Evolutionary conservation across 768 basidiomycete species (phyloP).

Genomic region (Rhizopogon vinicolor): DNA sequence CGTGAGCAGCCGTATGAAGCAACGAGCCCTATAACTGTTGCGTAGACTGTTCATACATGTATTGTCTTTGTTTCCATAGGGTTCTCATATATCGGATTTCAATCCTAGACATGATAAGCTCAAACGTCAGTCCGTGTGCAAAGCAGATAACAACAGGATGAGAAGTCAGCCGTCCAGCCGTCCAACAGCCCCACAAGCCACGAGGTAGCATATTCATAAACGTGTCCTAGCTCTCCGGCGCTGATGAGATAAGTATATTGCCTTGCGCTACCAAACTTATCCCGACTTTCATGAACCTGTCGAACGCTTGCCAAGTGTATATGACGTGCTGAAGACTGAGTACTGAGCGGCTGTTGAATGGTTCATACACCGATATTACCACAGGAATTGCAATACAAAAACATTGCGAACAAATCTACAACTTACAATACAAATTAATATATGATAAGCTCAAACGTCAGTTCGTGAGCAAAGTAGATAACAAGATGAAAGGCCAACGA

Average conservation of each 20-base stretch:
- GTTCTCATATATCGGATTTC: not conserved
- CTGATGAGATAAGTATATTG: too few species aligned
- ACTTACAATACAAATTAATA: slow-evolving; percentile 1
- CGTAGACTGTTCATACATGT: not conserved
- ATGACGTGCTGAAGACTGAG: too few species aligned
- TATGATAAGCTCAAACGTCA: not conserved
- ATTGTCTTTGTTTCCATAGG: slow-evolving; percentile 4
- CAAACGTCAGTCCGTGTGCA: not conserved
- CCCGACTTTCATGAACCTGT: too few species aligned
- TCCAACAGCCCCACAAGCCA: too few species aligned
- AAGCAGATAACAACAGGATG: slow-evolving; percentile 1
- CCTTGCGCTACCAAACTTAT: too few species aligned
- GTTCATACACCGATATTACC: too few species aligned
- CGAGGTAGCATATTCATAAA: too few species aligned
- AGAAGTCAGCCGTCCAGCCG: not conserved
- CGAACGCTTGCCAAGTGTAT: too few species aligned
- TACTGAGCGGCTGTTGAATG: too few species aligned
- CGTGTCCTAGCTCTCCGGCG: too few species aligned
- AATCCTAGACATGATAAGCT: not conserved
- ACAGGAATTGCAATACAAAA: not conserved
- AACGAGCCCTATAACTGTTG: slow-evolving; percentile 65
- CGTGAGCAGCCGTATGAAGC: slow-evolving; percentile 89
- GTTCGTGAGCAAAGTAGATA: not conserved
- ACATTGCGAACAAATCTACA: slow-evolving; percentile 7
- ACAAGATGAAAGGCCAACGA: not conserved